Evolutionary conservation across 441 rosid species (phyloP), one percentile per base, ranked within the genome.

Genomic region (Breynia disticha): DNA sequence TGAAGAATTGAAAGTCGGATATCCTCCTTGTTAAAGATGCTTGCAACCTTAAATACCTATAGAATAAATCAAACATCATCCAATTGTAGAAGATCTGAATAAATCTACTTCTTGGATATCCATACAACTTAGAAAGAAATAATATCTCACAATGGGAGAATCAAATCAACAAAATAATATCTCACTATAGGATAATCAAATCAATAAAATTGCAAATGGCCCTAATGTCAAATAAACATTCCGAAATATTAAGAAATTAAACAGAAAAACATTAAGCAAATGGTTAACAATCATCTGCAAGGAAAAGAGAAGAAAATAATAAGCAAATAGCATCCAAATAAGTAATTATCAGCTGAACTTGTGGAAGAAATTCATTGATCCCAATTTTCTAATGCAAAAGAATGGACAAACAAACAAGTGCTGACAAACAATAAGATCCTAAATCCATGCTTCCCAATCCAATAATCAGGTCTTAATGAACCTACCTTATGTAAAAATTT

Each of bases 401-500:
- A 41, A 41, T 41, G 44, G 44, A 41, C 44, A 41, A 9, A 7
- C 5, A 42, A 16, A 24, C 48, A 17, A 19, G 39, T n/a, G 22
- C 46, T 20, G 35, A 42, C 50, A 21, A 37, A 32, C 47, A 43
- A 53, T 5, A 39, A 19, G 9, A 9, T 16, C 14, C 55, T 7
- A 50, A 4, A 16, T 9, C 55, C 37, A 43, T 37, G 41, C 48
- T 13, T 28, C 45, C 28, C 46, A 21, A 17, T n/a, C 20, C 37
- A 32, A 52, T 52, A 45, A 62, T 50, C 55, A 37, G 9, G 53
- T 17, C 52, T 43, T 28, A 39, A 53, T 17, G 57, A 35, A 70
- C 75, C 64, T 70, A 84, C 99, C 80, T 71, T 52, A 86, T 75
- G 68, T 93, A 88, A 52, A 93, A 93, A 52, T 93, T 93, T 86